Evolutionary conservation across 257 asterid species (phyloP), one percentile per base, ranked within the genome.

Genomic region (Jacaranda mimosifolia): DNA sequence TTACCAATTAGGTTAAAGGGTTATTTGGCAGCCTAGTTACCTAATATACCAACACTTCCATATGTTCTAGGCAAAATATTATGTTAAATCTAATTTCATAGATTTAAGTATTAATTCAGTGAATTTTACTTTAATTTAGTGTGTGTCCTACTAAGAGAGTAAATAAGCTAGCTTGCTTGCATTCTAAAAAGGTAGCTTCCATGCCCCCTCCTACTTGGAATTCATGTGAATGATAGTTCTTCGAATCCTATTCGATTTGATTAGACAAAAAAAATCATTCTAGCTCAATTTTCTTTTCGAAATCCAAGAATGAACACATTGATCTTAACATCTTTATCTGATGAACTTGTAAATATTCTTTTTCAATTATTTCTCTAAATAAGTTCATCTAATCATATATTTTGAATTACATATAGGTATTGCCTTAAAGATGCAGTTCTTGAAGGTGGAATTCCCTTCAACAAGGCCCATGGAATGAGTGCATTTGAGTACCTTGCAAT

Each of bases 181-280:
- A 12, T 51, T 14, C 5, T 12, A 51, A 6, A 51, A 51, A 51
- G 56, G 6, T 51, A 12, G 17, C n/a, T 4, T 14, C 17, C 6
- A 1, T 14, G n/a, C 56, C 72, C 72, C 11, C 43, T 67, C 56
- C 38, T 67, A 39, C 18, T 39, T 43, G 39, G 45, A 45, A 67
- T 67, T 67, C 9, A 67, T 67, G 39, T 67, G 72, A 43, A 67
- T 67, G 57, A 67, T 67, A 67, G 9, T 38, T 67, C 58, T 67
- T 67, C 58, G 17, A 67, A 67, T 67, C 57, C 42, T 67, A 67
- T 67, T 67, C 40, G 57, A n/a, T 43, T 3, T 67, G 57, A 45
- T 67, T 67, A 67, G 72, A 67, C 43, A 65, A 55, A 55, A 32
- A 59, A 26, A 59, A 40, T 26, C 65, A 40, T 59, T 59, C 65